phyloP scores from a whole-genome alignment of 1,284 basidiomycete genomes.

The Phenoliferia sp. region DNA sequence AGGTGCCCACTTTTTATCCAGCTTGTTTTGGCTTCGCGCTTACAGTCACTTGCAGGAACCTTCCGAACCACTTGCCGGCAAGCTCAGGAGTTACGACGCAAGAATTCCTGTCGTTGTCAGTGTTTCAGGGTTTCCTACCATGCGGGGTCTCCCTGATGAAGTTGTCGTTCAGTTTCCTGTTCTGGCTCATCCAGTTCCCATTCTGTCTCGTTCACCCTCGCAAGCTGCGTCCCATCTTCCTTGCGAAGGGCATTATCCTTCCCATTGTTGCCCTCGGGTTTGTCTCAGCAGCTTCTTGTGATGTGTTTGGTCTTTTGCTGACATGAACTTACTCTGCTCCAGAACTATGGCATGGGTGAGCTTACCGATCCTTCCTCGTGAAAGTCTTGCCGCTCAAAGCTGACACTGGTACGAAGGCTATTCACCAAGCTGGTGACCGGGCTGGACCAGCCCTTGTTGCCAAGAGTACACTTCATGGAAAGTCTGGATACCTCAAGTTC shows the following conservation, averaged over 20 bases:
- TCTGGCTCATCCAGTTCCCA: constrained; percentile 43
- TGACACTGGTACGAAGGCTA: constrained; percentile 53
- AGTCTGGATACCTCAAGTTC: constrained; percentile 9
- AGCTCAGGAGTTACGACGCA: constrained; percentile 43
- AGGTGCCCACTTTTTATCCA: constrained; percentile 72
- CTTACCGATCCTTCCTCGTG: background rate
- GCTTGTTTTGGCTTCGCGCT: constrained; percentile 66
- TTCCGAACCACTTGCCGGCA: background rate
- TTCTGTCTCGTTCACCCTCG: constrained; percentile 71
- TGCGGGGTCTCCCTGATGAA: constrained; percentile 44
- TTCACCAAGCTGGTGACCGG: constrained; percentile 52
- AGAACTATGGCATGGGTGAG: background rate
- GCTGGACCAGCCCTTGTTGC: constrained; percentile 32
- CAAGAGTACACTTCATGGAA: constrained; percentile 31
- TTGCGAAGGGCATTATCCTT: constrained; percentile 56
- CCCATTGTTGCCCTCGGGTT: constrained; percentile 65
- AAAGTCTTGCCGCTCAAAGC: background rate
- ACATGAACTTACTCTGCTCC: background rate
- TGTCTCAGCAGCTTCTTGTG: constrained; percentile 39
- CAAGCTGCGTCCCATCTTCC: constrained; percentile 53
- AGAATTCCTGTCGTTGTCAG: constrained; percentile 56
- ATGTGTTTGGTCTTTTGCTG: background rate
- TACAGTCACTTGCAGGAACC: too few relatives aligned
- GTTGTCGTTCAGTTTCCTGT: background rate
- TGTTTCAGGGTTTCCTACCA: constrained; percentile 7